phyloP scores from a whole-genome alignment of 1,139 yeast genomes.

The Yamadazyma friedrichii region DNA sequence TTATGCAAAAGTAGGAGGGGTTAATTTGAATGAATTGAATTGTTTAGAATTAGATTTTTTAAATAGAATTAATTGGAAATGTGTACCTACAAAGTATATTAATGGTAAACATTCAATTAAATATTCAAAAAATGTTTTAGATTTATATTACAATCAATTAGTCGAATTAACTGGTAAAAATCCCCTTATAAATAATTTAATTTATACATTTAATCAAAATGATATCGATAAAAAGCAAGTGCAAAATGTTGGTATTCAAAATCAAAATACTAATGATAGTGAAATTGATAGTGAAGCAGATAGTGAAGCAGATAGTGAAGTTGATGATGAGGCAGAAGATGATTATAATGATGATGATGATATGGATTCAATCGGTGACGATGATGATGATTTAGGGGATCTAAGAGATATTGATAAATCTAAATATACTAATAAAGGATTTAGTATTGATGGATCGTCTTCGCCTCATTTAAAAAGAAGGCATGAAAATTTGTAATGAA shows the following conservation, averaged over 20 bases:
- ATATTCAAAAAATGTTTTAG: conserved; percentile 48
- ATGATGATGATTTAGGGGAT: conserved; percentile 1
- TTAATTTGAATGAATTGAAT: conserved; percentile 80
- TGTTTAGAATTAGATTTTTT: conserved; percentile 86
- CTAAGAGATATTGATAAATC: conserved; percentile 8
- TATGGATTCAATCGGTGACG: conserved; percentile 8
- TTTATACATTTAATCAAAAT: conserved; percentile 12
- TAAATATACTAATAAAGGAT: conserved; percentile 26
- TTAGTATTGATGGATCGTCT: conserved; percentile 30
- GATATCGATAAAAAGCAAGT: background rate
- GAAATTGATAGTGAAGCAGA: conserved; percentile 13
- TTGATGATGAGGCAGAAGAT: conserved; percentile 11
- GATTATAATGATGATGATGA: conserved; percentile 13
- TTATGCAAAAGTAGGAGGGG: conserved; percentile 96
- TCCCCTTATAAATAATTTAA: conserved; percentile 15
- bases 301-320: conserved; percentile 7
- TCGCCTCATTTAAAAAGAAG: conserved; percentile 39
- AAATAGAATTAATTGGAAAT: conserved; percentile 70
- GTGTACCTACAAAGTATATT: conserved; percentile 40
- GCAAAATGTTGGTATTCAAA: background rate
- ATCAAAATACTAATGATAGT: conserved; percentile 2
- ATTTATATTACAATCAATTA: conserved; percentile 60
- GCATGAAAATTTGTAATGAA: conserved; percentile 10
- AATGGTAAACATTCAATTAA: conserved; percentile 23
- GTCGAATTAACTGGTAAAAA: conserved; percentile 58